Evolutionary conservation across 352 stramenopile species (phyloP).

Genomic region (Globisporangium carolinianum): DNA sequence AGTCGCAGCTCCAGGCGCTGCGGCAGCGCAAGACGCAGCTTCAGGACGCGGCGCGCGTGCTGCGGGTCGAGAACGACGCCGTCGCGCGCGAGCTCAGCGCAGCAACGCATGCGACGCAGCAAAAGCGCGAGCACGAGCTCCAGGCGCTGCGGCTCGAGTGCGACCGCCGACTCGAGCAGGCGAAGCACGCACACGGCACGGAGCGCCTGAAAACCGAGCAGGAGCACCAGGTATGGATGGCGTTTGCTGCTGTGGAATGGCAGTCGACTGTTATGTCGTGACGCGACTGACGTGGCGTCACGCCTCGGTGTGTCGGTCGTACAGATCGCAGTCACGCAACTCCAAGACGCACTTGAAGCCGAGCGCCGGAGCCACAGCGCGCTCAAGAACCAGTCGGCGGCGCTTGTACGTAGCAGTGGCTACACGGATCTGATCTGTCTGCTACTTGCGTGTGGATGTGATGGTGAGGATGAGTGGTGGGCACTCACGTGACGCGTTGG

Average conservation of each 20-base stretch:
- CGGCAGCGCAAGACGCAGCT: constrained; percentile 25
- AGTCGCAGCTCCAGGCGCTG: constrained; percentile 21
- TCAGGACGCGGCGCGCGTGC: constrained; percentile 42
- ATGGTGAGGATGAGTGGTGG: background rate
- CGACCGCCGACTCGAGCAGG: constrained; percentile 46
- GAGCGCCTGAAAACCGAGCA: constrained; percentile 46
- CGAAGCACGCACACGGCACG: constrained; percentile 39
- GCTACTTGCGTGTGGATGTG: too few relatives aligned
- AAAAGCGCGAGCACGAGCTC: constrained; percentile 47
- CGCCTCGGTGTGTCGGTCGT: background rate
- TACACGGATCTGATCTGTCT: background rate
- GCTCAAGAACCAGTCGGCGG: constrained; percentile 32
- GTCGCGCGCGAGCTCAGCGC: constrained; percentile 51
- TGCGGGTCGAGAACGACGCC: constrained; percentile 70
- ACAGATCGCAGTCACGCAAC: constrained; percentile 29
- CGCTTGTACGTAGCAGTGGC: constrained; percentile 17
- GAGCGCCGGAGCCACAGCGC: constrained; percentile 27
- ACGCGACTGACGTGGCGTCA: background rate
- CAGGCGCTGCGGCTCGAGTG: constrained; percentile 39
- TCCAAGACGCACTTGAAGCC: constrained; percentile 27
- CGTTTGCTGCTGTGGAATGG: background rate
- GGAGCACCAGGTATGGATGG: constrained; percentile 34
- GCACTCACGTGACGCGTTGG: background rate
- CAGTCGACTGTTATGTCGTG: too few relatives aligned
- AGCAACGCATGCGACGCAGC: constrained; percentile 38